Conservation (phyloP, 1,139 yeast species). For the Groenewaldozyma sp. region DNA sequence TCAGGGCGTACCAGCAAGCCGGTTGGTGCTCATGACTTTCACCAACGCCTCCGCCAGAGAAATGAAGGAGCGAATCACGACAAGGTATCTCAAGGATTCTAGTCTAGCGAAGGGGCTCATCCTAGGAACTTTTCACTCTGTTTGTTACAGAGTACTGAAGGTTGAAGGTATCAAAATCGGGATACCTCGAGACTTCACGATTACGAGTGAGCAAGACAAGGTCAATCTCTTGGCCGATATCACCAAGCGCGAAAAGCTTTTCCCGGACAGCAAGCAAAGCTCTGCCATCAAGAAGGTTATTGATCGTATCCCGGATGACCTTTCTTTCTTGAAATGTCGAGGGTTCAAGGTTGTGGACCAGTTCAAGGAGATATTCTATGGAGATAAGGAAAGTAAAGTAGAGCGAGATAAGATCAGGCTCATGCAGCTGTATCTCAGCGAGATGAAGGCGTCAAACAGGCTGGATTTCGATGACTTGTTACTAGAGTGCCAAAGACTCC, state of each 20-base stretch:
- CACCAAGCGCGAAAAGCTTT: conserved; percentile 3
- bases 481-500: conserved; percentile 42
- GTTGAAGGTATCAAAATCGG: conserved; percentile 48
- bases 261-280: not conserved
- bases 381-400: too few species aligned
- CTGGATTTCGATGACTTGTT: conserved; percentile 84
- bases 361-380: too few species aligned
- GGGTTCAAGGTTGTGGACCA: not conserved
- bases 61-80: conserved; percentile 58
- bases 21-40: conserved; percentile 77
- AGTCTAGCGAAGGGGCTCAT: conserved; percentile 33
- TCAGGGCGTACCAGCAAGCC: conserved; percentile 43
- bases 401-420: conserved; percentile 2
- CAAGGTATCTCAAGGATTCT: conserved; percentile 11
- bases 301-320: not conserved
- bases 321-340: not conserved
- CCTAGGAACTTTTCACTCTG: conserved; percentile 83
- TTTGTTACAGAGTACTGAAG: conserved; percentile 54
- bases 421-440: conserved; percentile 38
- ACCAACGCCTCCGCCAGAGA: conserved; percentile 87
- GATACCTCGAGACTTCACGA: conserved; percentile 36
- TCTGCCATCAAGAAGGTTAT: too few species aligned
- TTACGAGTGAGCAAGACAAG: conserved; percentile 63
- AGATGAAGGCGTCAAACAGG: conserved; percentile 34
- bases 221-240: conserved; percentile 33